These are phyloP conservation scores for Gymnopilus dilepis DNA, from an alignment of 768 basidiomycete species.

Conservation along the genomic window DNA sequence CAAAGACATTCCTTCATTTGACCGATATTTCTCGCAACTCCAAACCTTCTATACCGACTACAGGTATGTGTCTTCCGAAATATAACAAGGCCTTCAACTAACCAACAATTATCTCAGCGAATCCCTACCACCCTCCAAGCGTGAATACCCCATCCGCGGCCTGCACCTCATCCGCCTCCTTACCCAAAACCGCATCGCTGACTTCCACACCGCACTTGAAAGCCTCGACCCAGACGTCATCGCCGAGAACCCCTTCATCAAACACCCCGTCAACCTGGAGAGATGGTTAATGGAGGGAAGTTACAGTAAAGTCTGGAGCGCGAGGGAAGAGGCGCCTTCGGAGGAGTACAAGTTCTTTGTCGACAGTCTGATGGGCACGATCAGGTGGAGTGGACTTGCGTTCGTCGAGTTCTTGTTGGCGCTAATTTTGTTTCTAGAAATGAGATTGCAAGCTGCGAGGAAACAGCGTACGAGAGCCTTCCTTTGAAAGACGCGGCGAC, in stretches of 20 bases:
- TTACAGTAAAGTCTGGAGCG: slow-evolving; percentile 98
- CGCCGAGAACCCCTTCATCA: slow-evolving; percentile 71
- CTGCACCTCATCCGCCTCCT: slow-evolving; percentile 94
- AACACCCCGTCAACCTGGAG: slow-evolving; percentile 90
- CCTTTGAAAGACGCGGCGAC: slow-evolving; percentile 90
- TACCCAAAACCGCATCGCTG: slow-evolving; percentile 94
- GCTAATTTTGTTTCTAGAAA: slow-evolving; percentile 55
- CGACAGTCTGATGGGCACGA: slow-evolving; percentile 92
- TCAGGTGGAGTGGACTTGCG: slow-evolving; percentile 58
- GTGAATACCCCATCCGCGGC: slow-evolving; percentile 88
- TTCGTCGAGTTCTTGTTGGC: neutral
- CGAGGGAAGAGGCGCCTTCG: slow-evolving; percentile 88
- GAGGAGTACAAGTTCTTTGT: slow-evolving; percentile 96
- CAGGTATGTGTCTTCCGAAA: slow-evolving; percentile 47
- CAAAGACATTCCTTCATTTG: slow-evolving; percentile 90
- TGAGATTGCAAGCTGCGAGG: slow-evolving; percentile 97
- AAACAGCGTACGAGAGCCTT: slow-evolving; percentile 90
- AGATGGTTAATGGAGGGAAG: slow-evolving; percentile 99
- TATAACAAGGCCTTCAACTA: neutral
- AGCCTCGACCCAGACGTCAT: slow-evolving; percentile 79
- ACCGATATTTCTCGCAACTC: slow-evolving; percentile 92
- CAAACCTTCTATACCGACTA: slow-evolving; percentile 90
- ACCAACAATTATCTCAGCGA: slow-evolving; percentile 45
- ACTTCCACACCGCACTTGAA: slow-evolving; percentile 97
- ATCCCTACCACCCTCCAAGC: slow-evolving; percentile 79